These are phyloP conservation scores for Aphanocladium album DNA, from an alignment of 2,329 filamentous ascomycete genomes.

Conservation along the genomic window DNA sequence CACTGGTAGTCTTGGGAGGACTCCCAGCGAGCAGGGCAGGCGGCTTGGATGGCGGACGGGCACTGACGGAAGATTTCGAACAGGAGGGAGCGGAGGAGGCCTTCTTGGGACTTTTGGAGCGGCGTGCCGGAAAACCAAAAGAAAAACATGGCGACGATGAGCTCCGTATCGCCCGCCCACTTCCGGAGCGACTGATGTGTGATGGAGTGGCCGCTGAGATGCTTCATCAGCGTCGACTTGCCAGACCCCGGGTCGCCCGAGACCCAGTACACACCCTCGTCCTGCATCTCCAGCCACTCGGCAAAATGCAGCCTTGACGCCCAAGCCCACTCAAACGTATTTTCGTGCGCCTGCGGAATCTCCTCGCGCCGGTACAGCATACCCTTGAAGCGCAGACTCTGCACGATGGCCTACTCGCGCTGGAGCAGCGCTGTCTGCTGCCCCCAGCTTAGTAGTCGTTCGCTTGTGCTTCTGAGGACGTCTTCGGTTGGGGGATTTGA, in stretches of 20 bases:
- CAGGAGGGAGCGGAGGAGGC: constrained; percentile 28
- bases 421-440: background rate
- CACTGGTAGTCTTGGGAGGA: background rate
- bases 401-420: background rate
- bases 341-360: background rate
- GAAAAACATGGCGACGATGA: constrained; percentile 27
- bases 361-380: background rate
- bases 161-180: constrained; percentile 24
- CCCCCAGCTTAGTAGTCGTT: background rate
- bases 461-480: background rate
- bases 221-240: constrained; percentile 39
- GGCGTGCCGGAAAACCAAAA: constrained; percentile 29
- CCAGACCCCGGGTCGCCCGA: constrained; percentile 37
- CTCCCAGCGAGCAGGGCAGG: background rate
- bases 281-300: constrained; percentile 24
- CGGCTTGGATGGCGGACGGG: constrained; percentile 16
- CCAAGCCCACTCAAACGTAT: background rate
- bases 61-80: constrained; percentile 23
- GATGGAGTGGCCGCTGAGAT: constrained; percentile 18
- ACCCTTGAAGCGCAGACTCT: background rate
- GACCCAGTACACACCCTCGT: constrained; percentile 26
- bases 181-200: constrained; percentile 18
- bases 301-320: constrained; percentile 1
- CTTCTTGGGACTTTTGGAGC: constrained; percentile 29
- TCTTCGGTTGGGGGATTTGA: background rate